Evolutionary conservation across 495 filamentous ascomycete species (phyloP).

Genomic region (Endocarpon pusillum): DNA sequence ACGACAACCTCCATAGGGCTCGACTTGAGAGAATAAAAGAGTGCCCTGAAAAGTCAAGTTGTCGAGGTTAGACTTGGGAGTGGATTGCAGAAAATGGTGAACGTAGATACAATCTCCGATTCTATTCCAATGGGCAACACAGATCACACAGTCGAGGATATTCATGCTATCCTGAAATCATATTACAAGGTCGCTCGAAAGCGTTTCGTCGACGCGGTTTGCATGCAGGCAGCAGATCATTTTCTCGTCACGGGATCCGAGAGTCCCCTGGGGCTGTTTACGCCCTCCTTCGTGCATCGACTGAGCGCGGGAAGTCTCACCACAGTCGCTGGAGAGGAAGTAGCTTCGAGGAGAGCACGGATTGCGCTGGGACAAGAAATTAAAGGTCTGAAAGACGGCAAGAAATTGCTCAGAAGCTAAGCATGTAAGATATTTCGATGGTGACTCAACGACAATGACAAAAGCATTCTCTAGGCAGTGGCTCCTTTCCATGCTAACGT

Average conservation of each 20-base stretch:
- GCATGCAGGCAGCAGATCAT: conserved; percentile 22
- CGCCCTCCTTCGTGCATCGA: conserved; percentile 18
- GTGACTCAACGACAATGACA: no score
- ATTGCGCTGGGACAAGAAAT: conserved; percentile 21
- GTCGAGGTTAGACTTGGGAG: no score
- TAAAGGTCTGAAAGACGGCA: conserved; percentile 22
- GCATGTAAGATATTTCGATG: no score
- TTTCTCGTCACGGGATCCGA: conserved; percentile 19
- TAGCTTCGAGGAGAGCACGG: conserved; percentile 14
- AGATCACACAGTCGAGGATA: conserved; percentile 27
- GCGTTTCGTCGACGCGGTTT: conserved; percentile 39
- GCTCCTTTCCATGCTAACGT: no score
- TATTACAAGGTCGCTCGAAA: conserved; percentile 45
- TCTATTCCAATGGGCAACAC: conserved; percentile 26
- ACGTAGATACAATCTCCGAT: conserved; percentile 4
- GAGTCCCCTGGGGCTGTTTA: conserved; percentile 20
- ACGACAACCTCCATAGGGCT: conserved; percentile 27
- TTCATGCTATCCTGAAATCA: conserved; percentile 38
- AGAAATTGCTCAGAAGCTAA: no score
- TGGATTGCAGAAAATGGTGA: no score
- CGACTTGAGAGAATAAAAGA: no score
- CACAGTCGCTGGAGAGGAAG: conserved; percentile 30
- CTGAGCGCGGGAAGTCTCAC: conserved; percentile 22
- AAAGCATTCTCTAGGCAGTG: no score
- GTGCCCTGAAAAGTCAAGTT: no score